Conservation (phyloP, 305 asterid genomes). For the Solanum hybrid region DNA sequence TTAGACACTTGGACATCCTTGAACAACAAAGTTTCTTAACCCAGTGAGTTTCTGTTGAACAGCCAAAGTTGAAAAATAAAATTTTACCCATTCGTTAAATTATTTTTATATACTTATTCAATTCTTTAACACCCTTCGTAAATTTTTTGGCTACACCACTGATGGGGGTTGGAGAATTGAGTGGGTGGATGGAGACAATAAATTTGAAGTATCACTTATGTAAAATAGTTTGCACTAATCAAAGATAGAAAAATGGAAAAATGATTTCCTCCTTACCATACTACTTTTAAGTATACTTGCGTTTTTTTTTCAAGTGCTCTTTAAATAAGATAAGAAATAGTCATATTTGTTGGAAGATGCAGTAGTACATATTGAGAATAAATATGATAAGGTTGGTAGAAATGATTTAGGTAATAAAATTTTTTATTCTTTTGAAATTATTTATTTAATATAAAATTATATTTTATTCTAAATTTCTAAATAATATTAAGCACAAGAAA, state of each 20-base stretch:
- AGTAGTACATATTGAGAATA: neutral
- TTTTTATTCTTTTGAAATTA: neutral
- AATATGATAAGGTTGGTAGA: neutral
- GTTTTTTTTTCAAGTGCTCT: neutral
- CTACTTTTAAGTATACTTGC: neutral
- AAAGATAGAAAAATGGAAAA: too few species aligned
- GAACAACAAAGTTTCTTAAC: too few species aligned
- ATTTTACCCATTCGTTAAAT: too few species aligned
- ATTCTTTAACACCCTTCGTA: too few species aligned
- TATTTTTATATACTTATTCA: too few species aligned
- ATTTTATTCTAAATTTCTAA: too few species aligned
- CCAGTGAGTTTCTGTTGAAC: too few species aligned
- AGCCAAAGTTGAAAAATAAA: too few species aligned
- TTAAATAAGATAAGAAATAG: neutral
- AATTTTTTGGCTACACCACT: too few species aligned
- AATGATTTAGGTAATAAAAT: neutral
- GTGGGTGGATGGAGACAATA: neutral
- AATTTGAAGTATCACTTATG: neutral
- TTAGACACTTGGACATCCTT: too few species aligned
- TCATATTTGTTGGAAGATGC: neutral
- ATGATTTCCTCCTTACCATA: neutral
- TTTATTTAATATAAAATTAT: too few species aligned
- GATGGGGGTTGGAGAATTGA: too few species aligned
- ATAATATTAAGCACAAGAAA: neutral
- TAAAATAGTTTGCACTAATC: neutral